These are phyloP conservation scores for Fusarium metavorans DNA, from an alignment of 2,329 filamentous ascomycete species.

Conservation along the genomic window DNA sequence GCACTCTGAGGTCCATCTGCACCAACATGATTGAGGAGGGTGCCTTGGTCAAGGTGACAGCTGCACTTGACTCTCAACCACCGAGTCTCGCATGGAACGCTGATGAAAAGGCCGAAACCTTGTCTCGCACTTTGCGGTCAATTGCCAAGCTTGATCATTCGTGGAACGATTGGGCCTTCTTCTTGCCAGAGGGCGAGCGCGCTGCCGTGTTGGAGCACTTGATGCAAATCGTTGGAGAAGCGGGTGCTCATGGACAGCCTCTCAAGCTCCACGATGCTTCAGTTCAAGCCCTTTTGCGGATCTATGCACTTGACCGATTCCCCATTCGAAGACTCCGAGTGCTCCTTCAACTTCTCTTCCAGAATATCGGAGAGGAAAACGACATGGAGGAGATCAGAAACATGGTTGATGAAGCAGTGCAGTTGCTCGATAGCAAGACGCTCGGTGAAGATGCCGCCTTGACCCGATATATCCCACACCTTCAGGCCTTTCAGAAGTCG, in stretches of 20 bases:
- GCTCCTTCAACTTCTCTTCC: slow-evolving; percentile 61
- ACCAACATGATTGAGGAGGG: slow-evolving; percentile 70
- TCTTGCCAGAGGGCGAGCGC: slow-evolving; percentile 64
- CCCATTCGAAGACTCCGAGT: slow-evolving; percentile 66
- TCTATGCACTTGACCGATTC: slow-evolving; percentile 62
- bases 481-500: slow-evolving; percentile 60
- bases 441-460: slow-evolving; percentile 61
- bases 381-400: slow-evolving; percentile 54
- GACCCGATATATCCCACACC: slow-evolving; percentile 60
- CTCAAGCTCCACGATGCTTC: slow-evolving; percentile 59
- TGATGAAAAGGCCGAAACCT: slow-evolving; percentile 60
- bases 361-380: slow-evolving; percentile 60
- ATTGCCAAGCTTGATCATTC: slow-evolving; percentile 70
- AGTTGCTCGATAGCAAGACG: slow-evolving; percentile 51
- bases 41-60: slow-evolving; percentile 65
- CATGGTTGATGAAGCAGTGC: slow-evolving; percentile 54
- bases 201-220: slow-evolving; percentile 72
- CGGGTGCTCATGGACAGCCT: slow-evolving; percentile 49
- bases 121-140: slow-evolving; percentile 70
- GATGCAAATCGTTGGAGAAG: slow-evolving; percentile 61
- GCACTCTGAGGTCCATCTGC: slow-evolving; percentile 71
- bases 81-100: slow-evolving; percentile 66
- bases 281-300: slow-evolving; percentile 60
- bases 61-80: slow-evolving; percentile 61
- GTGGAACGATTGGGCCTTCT: slow-evolving; percentile 68